phyloP scores from a whole-genome alignment of 805 yeast species.

The Barnettozyma wickerhamii region DNA sequence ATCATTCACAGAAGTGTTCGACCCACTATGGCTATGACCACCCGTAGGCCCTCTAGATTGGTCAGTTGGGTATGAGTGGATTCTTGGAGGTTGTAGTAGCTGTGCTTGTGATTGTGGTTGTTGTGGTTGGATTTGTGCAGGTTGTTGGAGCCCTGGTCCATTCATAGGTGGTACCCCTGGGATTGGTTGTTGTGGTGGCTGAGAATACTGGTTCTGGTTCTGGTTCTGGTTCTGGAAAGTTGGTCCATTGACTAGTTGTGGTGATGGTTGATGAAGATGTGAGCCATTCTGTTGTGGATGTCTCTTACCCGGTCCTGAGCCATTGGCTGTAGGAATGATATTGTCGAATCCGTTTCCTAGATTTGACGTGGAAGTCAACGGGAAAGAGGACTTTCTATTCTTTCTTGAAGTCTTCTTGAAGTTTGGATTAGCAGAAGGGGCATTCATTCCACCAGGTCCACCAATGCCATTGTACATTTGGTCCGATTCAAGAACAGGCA shows the following conservation, averaged over 20 bases:
- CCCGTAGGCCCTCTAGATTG: not conserved
- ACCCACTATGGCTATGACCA: constrained; percentile 2
- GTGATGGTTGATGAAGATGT: not conserved
- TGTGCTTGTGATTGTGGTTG: not conserved
- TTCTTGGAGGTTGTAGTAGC: constrained; percentile 6
- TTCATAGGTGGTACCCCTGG: constrained; percentile 1
- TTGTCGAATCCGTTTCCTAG: constrained; percentile 10
- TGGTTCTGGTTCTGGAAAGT: not conserved
- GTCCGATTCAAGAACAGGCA: constrained; percentile 17
- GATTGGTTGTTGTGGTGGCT: not conserved
- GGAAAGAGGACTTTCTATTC: constrained; percentile 38
- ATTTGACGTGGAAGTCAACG: constrained; percentile 15
- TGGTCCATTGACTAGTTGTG: not conserved
- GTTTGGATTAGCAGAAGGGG: constrained; percentile 1
- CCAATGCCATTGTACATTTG: constrained; percentile 12
- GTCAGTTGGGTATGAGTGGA: not conserved
- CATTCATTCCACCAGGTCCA: constrained; percentile 10
- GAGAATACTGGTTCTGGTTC: not conserved
- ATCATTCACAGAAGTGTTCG: constrained; percentile 8
- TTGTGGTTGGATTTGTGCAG: not conserved
- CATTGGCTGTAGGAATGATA: constrained; percentile 8
- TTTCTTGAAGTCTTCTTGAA: constrained; percentile 40
- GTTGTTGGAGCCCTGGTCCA: not conserved
- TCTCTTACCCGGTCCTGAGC: too few relatives aligned
- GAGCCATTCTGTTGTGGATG: too few relatives aligned